Evolutionary conservation across 345 rosid species (phyloP).

Genomic region (Syzygium aqueum): DNA sequence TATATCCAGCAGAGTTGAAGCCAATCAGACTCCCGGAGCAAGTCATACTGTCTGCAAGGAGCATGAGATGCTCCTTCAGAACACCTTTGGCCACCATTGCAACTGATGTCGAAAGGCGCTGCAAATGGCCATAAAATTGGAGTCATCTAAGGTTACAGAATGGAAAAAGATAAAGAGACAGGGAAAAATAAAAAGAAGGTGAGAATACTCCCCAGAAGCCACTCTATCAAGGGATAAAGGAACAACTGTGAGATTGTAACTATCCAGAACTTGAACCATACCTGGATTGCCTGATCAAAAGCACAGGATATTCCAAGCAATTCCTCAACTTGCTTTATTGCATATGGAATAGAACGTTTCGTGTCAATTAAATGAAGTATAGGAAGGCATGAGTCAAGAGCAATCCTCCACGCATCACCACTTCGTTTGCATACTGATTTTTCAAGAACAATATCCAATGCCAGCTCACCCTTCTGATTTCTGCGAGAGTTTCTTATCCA

Average conservation of each 20-base stretch:
- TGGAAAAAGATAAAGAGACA: neutral
- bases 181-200: neutral
- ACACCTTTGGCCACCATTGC: conserved; percentile 79
- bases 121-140: conserved; percentile 14
- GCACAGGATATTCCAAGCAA: conserved; percentile 85
- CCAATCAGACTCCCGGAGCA: conserved; percentile 84
- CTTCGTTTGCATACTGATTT: conserved; percentile 64
- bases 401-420: conserved; percentile 97
- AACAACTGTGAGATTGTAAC: neutral
- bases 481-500: conserved; percentile 59
- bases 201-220: neutral
- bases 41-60: conserved; percentile 83
- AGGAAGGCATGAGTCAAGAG: conserved; percentile 80
- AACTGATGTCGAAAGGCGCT: conserved; percentile 88
- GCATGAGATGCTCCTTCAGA: conserved; percentile 78
- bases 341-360: conserved; percentile 76
- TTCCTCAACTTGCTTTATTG: conserved; percentile 81
- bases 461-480: conserved; percentile 58
- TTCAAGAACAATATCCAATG: conserved; percentile 62
- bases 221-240: neutral
- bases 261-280: conserved; percentile 5
- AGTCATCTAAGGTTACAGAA: neutral
- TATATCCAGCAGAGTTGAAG: conserved; percentile 80
- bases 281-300: conserved; percentile 93
- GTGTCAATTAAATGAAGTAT: conserved; percentile 73